Base-by-base conservation (phyloP, 331 rosid species). In the Acacia concinna region DNA sequence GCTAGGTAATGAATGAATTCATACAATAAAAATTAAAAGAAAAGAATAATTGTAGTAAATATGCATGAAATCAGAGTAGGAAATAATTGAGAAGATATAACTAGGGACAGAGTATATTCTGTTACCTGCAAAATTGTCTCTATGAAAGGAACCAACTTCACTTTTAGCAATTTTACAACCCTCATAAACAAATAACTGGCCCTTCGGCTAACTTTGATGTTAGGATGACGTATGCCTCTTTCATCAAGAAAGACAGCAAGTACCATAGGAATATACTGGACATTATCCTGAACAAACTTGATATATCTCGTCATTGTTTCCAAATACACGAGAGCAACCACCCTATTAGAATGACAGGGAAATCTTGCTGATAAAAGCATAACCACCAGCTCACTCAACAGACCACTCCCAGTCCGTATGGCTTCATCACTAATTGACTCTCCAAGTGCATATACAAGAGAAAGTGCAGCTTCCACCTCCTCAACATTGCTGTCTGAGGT, bases 181-280 rank as follows among this genome's bases (percentile, higher is more conserved):
- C 97, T 91, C 99, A 93, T 90, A 75, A 93, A 93, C 76, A 91
- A 89, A 87, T 96, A 96, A 79, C 98, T 90, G 46, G 98, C 98
- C 86, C 99, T 91, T 77, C 90, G 88, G 78, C 93, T 90, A 43
- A 96, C 98, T 73, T 89, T 90, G 85, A 87, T 76, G 78, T 90
- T 96, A 60, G 91, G 87, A 84, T 96, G 99, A 87, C 86, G 97
- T 84, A 93, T 89, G 52, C 99, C 98, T 84, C 99, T 89, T 83
- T 96, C 99, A 86, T 96, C 99, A 70, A 96, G 98, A 87, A 93
- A 96, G 71, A 91, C 97, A 85, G 92, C 73, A 78, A 93, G 81
- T 73, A 96, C 96, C 89, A 88, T 73, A 32, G 92, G 94, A 81
- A 95, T 89, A 80, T 88, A 90, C 35, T 89, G 97, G 76, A 91